These are phyloP conservation scores for Aspergillus nidulans DNA, from an alignment of 495 filamentous ascomycete genomes.

Conservation along the genomic window DNA sequence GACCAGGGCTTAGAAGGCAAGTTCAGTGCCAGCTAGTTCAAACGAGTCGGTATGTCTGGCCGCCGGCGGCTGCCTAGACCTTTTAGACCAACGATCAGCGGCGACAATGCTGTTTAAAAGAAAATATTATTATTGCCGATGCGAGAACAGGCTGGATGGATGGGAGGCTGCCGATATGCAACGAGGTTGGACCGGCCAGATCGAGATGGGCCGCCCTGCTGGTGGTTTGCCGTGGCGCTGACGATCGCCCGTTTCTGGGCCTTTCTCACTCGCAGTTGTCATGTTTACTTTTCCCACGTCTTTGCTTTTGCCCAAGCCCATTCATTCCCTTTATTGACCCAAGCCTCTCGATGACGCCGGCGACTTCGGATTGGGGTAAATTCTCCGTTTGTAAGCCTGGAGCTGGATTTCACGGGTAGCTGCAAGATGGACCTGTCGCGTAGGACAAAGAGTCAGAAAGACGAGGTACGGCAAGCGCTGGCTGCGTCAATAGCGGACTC, in stretches of 20 bases:
- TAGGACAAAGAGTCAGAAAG: constrained; percentile 1
- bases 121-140: not conserved
- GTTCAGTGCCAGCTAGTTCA: not conserved
- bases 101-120: not conserved
- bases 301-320: not conserved
- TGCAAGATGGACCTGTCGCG: not conserved
- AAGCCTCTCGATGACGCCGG: not conserved
- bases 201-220: constrained; percentile 3
- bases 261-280: not conserved
- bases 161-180: not conserved
- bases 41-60: not conserved
- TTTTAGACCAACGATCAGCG: not conserved
- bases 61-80: not conserved
- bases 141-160: not conserved
- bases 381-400: constrained; percentile 14
- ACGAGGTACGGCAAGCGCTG: not conserved
- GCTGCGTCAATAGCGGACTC: not conserved
- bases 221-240: not conserved
- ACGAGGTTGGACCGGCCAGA: constrained; percentile 2
- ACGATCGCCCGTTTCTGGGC: constrained; percentile 1
- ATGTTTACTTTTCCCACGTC: not conserved
- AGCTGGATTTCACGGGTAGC: constrained; percentile 6
- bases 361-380: constrained; percentile 18
- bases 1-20: not conserved
- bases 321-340: not conserved